Conservation (phyloP, 2,329 filamentous ascomycete genomes). For the Aspergillus brasiliensis region DNA sequence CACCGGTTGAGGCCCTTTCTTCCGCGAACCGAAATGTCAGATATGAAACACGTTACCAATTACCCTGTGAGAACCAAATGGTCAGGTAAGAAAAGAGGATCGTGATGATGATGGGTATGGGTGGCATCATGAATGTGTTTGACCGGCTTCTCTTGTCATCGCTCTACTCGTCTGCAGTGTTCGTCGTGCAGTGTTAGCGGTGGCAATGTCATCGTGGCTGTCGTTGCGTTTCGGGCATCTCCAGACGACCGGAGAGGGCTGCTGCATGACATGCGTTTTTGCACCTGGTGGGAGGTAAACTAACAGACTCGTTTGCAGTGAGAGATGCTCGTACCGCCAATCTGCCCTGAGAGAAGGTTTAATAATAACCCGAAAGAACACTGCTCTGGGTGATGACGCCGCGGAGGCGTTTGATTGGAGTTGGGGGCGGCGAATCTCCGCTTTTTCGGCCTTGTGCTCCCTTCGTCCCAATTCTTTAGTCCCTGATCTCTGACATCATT, state of each 20-base stretch:
- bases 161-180: not conserved
- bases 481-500: conserved; percentile 20
- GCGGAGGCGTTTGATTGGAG: conserved; percentile 11
- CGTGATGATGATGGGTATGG: too few species aligned
- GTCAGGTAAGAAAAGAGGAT: not conserved
- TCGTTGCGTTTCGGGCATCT: conserved; percentile 12
- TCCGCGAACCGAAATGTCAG: conserved; percentile 2
- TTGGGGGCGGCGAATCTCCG: conserved; percentile 10
- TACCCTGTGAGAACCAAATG: not conserved
- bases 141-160: not conserved
- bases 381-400: conserved; percentile 7
- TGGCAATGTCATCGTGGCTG: not conserved
- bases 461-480: conserved; percentile 14
- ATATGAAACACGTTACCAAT: not conserved
- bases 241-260: conserved; percentile 10
- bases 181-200: not conserved
- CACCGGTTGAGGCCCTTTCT: conserved; percentile 1
- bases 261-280: conserved; percentile 20
- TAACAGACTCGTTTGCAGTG: not conserved
- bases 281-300: not conserved
- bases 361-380: conserved; percentile 5
- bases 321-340: not conserved
- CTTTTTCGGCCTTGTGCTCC: conserved; percentile 1
- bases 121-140: not conserved
- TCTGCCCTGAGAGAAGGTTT: conserved; percentile 8